Evolutionary conservation across 257 asterid genomes (phyloP).

Genomic region (Plantago major): DNA sequence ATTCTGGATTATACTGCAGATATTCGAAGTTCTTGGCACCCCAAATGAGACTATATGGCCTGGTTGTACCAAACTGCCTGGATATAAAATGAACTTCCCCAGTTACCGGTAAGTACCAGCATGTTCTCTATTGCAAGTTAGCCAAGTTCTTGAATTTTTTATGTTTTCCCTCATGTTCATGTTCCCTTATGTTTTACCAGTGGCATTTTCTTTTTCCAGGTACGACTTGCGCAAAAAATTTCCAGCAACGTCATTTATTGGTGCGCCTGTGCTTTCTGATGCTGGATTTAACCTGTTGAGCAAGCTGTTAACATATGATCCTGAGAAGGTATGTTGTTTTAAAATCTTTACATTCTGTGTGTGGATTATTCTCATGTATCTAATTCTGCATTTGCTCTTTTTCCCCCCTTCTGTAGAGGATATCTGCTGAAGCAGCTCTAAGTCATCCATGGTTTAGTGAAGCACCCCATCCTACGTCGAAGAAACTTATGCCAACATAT

Average conservation of each 20-base stretch:
- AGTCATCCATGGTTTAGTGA: constrained; percentile 79
- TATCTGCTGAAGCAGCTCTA: constrained; percentile 75
- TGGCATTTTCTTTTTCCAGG: constrained; percentile 51
- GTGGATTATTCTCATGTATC: background rate
- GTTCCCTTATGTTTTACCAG: constrained; percentile 30
- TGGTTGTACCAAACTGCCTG: constrained; percentile 77
- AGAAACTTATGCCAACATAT: constrained; percentile 87
- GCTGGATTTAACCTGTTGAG: constrained; percentile 81
- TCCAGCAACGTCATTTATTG: constrained; percentile 61
- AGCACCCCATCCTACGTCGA: constrained; percentile 78
- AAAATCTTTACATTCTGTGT: background rate
- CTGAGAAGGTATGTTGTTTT: constrained; percentile 50
- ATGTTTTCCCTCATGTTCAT: constrained; percentile 44
- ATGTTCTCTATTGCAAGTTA: constrained; percentile 21
- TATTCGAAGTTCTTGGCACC: constrained; percentile 70
- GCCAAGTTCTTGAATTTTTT: constrained; percentile 30
- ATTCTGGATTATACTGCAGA: constrained; percentile 40
- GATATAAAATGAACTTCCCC: constrained; percentile 72
- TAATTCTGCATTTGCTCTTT: background rate
- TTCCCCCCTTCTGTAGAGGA: constrained; percentile 41
- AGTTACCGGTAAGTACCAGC: constrained; percentile 69
- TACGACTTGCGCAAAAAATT: constrained; percentile 62
- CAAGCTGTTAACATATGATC: constrained; percentile 77
- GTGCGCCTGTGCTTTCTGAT: constrained; percentile 76
- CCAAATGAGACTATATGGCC: constrained; percentile 90